Conservation (phyloP, 192 early-diverging fungal species). For the Cladochytrium replicatum region DNA sequence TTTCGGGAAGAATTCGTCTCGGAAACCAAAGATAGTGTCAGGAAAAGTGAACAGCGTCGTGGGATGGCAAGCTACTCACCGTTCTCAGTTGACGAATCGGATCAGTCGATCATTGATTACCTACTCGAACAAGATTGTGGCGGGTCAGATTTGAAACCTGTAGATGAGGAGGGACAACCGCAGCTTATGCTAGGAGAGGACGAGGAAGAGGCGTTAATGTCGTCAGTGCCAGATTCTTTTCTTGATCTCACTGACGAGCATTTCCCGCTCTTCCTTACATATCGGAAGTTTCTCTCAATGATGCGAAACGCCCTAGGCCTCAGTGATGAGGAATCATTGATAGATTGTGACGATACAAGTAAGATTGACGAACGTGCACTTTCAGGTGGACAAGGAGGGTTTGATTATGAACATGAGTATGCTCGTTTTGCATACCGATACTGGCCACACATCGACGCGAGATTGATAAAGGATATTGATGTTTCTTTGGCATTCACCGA, state of each 20-base stretch:
- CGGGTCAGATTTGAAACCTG: no score
- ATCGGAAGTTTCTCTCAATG: constrained; percentile 13
- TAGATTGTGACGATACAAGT: no score
- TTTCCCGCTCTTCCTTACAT: constrained; percentile 15
- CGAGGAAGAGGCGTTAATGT: constrained; percentile 5
- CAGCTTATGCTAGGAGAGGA: neutral
- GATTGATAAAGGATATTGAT: constrained; percentile 8
- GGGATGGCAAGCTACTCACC: no score
- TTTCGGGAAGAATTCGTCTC: no score
- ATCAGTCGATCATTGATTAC: no score
- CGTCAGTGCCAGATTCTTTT: constrained; percentile 11
- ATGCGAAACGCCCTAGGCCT: constrained; percentile 6
- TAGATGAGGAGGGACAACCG: no score
- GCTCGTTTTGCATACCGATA: constrained; percentile 9
- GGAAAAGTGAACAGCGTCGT: no score
- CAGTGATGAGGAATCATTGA: constrained; percentile 1
- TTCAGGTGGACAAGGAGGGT: neutral
- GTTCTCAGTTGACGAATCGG: no score
- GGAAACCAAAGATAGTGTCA: no score
- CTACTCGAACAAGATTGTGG: no score
- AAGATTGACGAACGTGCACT: constrained; percentile 4
- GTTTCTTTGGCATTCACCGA: constrained; percentile 13
- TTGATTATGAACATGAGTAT: constrained; percentile 6
- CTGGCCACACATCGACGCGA: constrained; percentile 6
- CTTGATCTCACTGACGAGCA: constrained; percentile 7